Percentiles rank a stretch among this genome's conserved stretches.
phyloP scores from a whole-genome alignment of 1,139 yeast species.

The Protomyces macrosporus region DNA sequence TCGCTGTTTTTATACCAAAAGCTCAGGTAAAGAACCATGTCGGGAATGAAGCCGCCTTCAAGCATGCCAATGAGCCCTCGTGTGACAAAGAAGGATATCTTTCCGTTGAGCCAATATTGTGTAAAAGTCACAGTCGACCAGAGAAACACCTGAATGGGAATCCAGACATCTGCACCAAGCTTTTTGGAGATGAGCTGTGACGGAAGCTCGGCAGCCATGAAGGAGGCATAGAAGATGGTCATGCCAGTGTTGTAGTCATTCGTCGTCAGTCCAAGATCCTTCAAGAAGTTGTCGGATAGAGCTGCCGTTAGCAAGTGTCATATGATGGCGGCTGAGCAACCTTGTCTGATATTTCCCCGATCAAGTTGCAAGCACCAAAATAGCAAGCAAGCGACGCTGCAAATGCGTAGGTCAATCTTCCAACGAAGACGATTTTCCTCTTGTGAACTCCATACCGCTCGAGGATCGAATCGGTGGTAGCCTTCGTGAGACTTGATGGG shows the following conservation, averaged over 20 bases:
- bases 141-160: conserved; percentile 48
- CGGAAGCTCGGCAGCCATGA: conserved; percentile 50
- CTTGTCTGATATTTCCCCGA: conserved; percentile 47
- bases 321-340: not conserved
- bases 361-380: conserved; percentile 51
- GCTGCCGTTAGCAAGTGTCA: conserved; percentile 36
- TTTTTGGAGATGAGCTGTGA: conserved; percentile 51
- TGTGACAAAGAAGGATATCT: conserved; percentile 42
- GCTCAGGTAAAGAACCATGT: conserved; percentile 62
- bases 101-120: conserved; percentile 44
- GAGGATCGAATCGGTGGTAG: conserved; percentile 46
- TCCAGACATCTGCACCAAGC: conserved; percentile 53
- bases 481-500: conserved; percentile 50
- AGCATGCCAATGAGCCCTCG: conserved; percentile 9
- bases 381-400: conserved; percentile 47
- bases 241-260: conserved; percentile 49
- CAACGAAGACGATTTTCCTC: conserved; percentile 46
- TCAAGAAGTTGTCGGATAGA: conserved; percentile 47
- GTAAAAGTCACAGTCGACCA: conserved; percentile 51
- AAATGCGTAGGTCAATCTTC: conserved; percentile 46
- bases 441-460: conserved; percentile 45
- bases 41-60: conserved; percentile 25
- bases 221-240: conserved; percentile 45
- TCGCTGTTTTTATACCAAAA: conserved; percentile 9
- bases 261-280: conserved; percentile 46